Percentiles rank a stretch among this genome's conserved stretches.
phyloP scores from a whole-genome alignment of 345 rosid genomes.

The Salix brachista region DNA sequence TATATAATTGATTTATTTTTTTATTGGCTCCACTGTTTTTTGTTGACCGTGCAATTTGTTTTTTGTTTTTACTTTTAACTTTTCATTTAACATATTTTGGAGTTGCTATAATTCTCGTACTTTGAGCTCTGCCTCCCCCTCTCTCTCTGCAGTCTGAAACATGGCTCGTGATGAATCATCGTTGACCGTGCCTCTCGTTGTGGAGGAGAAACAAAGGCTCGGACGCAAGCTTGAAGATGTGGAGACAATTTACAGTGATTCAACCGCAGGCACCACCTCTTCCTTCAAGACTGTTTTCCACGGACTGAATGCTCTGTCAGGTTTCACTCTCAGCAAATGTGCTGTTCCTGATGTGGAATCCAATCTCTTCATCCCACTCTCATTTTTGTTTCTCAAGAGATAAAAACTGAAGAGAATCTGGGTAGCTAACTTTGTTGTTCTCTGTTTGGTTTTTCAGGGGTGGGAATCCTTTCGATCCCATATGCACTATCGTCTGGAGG shows the following conservation, averaged over 20 bases:
- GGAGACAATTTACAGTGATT: conserved; percentile 15
- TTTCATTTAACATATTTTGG: no score
- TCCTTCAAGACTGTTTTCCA: conserved; percentile 55
- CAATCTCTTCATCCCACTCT: background rate
- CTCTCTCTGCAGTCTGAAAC: background rate
- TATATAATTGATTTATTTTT: no score
- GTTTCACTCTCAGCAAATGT: conserved; percentile 18
- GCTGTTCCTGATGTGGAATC: background rate
- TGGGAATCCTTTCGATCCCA: conserved; percentile 83
- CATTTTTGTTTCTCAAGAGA: no score
- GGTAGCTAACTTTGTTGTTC: background rate
- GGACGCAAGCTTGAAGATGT: conserved; percentile 24
- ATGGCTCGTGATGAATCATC: background rate
- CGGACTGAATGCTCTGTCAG: conserved; percentile 69
- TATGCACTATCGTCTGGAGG: conserved; percentile 89
- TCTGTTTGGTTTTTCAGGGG: conserved; percentile 42
- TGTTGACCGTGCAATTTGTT: no score
- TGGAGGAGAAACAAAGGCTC: background rate
- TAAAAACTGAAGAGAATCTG: no score
- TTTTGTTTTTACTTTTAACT: no score
- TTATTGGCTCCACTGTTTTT: no score
- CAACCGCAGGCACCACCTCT: conserved; percentile 28
- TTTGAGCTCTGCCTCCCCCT: no score
- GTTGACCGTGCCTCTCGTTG: conserved; percentile 18
- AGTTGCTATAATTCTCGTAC: no score